Conservation (phyloP, 768 basidiomycete species). For the Sporobolomyces phaffii region DNA sequence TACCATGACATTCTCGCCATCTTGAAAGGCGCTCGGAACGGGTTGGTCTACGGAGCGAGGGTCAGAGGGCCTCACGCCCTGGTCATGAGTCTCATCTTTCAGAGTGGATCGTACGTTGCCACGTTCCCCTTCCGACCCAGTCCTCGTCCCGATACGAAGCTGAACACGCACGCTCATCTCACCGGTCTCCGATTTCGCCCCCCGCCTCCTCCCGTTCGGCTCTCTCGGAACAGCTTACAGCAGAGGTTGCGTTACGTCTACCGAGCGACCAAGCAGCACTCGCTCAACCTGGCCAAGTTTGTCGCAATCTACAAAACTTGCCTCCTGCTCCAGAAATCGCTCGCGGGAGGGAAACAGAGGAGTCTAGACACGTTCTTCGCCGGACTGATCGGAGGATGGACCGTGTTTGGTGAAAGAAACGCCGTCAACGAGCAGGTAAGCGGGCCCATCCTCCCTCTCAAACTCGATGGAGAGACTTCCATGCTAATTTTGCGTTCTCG, state of each 20-base stretch:
- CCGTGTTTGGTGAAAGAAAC: slow-evolving; percentile 72
- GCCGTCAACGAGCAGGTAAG: slow-evolving; percentile 87
- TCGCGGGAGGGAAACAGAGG: slow-evolving; percentile 65
- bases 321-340: slow-evolving; percentile 67
- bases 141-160: background rate
- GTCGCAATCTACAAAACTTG: slow-evolving; percentile 86
- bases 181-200: too few relatives aligned
- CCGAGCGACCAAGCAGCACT: slow-evolving; percentile 81
- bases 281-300: slow-evolving; percentile 85
- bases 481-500: background rate
- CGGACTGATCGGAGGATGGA: slow-evolving; percentile 73
- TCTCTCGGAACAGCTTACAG: slow-evolving; percentile 57
- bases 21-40: slow-evolving; percentile 79
- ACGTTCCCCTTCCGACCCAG: too few relatives aligned
- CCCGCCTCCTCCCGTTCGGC: background rate
- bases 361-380: slow-evolving; percentile 82
- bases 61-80: slow-evolving; percentile 92
- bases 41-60: slow-evolving; percentile 82
- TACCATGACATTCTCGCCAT: slow-evolving; percentile 88
- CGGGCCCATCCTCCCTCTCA: slow-evolving; percentile 11
- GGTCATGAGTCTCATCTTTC: slow-evolving; percentile 91
- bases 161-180: too few relatives aligned
- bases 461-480: background rate
- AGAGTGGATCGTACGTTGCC: slow-evolving; percentile 70
- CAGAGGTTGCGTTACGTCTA: slow-evolving; percentile 64